A percentile compares a stretch with the other conserved stretches of the same genome.
Evolutionary conservation across 306 rosid species (phyloP).

Genomic region (Vicia villosa): DNA sequence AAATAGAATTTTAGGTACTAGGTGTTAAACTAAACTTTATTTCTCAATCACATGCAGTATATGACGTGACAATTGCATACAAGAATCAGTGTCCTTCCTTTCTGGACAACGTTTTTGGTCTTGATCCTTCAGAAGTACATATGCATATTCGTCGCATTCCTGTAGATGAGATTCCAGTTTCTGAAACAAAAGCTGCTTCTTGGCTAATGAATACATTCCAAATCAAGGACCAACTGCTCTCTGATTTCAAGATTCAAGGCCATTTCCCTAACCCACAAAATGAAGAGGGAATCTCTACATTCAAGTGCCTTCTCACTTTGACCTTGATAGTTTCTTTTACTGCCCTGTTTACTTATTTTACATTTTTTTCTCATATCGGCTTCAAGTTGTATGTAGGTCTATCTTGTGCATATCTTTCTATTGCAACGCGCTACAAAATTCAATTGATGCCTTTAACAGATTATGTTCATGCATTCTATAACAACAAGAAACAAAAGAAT

Average conservation of each 20-base stretch:
- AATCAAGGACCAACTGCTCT: constrained; percentile 55
- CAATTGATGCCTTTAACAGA: constrained; percentile 54
- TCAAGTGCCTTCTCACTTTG: constrained; percentile 57
- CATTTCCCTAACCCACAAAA: constrained; percentile 61
- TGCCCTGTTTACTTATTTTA: constrained; percentile 56
- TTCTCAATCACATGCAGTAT: constrained; percentile 58
- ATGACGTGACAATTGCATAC: constrained; percentile 78
- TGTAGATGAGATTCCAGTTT: constrained; percentile 57
- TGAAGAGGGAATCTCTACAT: constrained; percentile 59
- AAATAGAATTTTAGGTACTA: constrained; percentile 15
- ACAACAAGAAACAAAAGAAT: constrained; percentile 47
- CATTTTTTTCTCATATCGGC: constrained; percentile 69
- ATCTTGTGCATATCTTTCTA: constrained; percentile 81
- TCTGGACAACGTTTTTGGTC: constrained; percentile 86
- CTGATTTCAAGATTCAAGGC: constrained; percentile 60
- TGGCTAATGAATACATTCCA: constrained; percentile 74
- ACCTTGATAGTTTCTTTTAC: constrained; percentile 54
- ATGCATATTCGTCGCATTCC: constrained; percentile 73
- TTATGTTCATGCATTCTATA: constrained; percentile 49
- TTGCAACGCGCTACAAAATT: constrained; percentile 60
- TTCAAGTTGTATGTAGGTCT: constrained; percentile 69
- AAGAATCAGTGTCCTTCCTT: constrained; percentile 81
- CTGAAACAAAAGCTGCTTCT: constrained; percentile 57
- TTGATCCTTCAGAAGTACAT: constrained; percentile 95
- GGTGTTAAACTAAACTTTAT: constrained; percentile 24